A percentile compares a stretch with the other conserved stretches of the same genome.
Conservation (phyloP, 495 filamentous ascomycete genomes). For the Penicillium turbatum region DNA sequence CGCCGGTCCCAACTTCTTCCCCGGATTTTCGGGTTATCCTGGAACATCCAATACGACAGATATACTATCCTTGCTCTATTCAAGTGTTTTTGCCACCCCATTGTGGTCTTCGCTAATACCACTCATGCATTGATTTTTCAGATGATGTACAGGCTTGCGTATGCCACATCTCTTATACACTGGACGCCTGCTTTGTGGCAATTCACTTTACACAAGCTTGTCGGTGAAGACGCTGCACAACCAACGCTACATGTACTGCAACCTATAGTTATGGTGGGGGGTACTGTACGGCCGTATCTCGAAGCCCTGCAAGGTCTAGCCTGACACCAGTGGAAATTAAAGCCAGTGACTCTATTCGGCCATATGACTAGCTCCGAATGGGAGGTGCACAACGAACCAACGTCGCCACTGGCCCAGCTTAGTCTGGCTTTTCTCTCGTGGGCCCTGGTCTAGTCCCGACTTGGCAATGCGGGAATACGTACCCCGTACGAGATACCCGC, state of each 20-base stretch:
- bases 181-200: neutral
- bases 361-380: neutral
- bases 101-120: neutral
- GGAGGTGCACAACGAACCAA: neutral
- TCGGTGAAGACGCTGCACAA: slow-evolving; percentile 1
- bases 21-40: slow-evolving; percentile 19
- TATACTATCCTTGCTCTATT: too few relatives aligned
- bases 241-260: neutral
- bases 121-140: neutral
- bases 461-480: slow-evolving; percentile 11
- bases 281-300: neutral
- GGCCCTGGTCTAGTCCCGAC: slow-evolving; percentile 4
- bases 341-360: neutral
- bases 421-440: neutral
- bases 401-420: slow-evolving; percentile 4
- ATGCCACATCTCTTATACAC: neutral
- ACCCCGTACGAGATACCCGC: neutral
- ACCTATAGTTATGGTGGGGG: neutral
- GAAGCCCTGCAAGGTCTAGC: neutral
- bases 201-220: neutral
- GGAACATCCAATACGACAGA: neutral
- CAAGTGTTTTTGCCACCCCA: neutral
- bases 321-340: neutral
- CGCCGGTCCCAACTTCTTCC: slow-evolving; percentile 5
- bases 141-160: neutral